These are phyloP conservation scores for Carex myosuroides DNA, from an alignment of 176 grass and related monocot genomes.

Conservation along the genomic window DNA sequence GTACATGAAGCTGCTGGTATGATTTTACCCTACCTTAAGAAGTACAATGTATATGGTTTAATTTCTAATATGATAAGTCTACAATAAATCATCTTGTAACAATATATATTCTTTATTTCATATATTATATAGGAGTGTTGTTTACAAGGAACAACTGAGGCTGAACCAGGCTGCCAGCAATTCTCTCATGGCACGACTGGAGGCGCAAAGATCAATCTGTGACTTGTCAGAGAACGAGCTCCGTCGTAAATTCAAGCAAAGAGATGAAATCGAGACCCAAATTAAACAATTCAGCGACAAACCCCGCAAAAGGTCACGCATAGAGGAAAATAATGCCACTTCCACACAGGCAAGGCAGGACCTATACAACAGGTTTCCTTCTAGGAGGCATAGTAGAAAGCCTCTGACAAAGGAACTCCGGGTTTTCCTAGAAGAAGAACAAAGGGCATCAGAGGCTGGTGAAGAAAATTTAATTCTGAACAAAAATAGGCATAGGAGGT, in stretches of 20 bases:
- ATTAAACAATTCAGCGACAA: slow-evolving; percentile 48
- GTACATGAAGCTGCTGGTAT: not conserved
- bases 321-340: slow-evolving; percentile 39
- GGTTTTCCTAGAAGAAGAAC: slow-evolving; percentile 71
- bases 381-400: slow-evolving; percentile 32
- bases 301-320: slow-evolving; percentile 69
- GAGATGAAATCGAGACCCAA: slow-evolving; percentile 71
- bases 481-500: slow-evolving; percentile 15
- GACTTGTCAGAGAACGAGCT: slow-evolving; percentile 84
- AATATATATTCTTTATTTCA: not conserved
- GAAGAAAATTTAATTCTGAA: slow-evolving; percentile 8
- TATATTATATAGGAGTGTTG: slow-evolving; percentile 54
- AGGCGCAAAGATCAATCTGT: slow-evolving; percentile 80
- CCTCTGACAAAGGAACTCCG: slow-evolving; percentile 69
- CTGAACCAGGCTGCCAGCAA: slow-evolving; percentile 71
- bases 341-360: slow-evolving; percentile 34
- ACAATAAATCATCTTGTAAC: not conserved
- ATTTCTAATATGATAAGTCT: not conserved
- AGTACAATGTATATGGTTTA: not conserved
- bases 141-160: slow-evolving; percentile 96
- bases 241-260: slow-evolving; percentile 66
- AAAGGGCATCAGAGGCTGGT: slow-evolving; percentile 47
- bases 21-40: not conserved
- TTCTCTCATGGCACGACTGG: slow-evolving; percentile 82
- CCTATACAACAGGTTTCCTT: slow-evolving; percentile 35